Evolutionary conservation across 495 filamentous ascomycete genomes (phyloP).

Genomic region (Tuber magnatum): DNA sequence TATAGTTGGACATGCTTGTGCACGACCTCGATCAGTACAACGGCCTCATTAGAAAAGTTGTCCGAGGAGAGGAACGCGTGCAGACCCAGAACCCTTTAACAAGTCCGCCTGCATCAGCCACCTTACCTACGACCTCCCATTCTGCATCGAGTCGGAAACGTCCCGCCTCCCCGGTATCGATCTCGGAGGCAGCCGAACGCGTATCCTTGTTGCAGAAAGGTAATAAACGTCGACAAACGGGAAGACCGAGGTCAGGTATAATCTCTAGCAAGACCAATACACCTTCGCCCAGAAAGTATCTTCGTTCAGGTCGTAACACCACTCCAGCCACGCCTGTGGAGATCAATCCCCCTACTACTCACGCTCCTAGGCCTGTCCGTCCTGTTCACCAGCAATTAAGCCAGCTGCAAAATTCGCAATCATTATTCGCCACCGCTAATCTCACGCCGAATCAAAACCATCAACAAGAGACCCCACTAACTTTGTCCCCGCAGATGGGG

Average conservation of each 20-base stretch:
- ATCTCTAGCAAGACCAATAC: conserved; percentile 32
- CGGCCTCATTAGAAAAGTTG: conserved; percentile 48
- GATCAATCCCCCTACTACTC: conserved; percentile 31
- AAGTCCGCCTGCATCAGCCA: conserved; percentile 35
- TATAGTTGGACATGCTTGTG: conserved; percentile 49
- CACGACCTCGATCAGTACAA: conserved; percentile 50
- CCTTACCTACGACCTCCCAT: conserved; percentile 17
- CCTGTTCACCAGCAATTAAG: conserved; percentile 40
- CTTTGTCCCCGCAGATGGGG: conserved; percentile 39
- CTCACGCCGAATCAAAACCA: conserved; percentile 34
- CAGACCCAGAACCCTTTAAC: conserved; percentile 32
- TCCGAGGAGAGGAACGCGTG: conserved; percentile 33
- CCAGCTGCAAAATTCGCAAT: conserved; percentile 37
- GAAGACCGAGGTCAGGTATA: conserved; percentile 32
- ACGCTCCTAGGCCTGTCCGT: conserved; percentile 38
- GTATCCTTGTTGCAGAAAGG: conserved; percentile 43
- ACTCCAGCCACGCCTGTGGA: conserved; percentile 38
- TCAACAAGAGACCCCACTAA: conserved; percentile 42
- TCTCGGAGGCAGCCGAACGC: conserved; percentile 52
- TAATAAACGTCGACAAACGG: conserved; percentile 40
- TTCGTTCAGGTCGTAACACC: conserved; percentile 38
- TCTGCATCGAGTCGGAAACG: conserved; percentile 42
- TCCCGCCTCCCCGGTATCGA: conserved; percentile 54
- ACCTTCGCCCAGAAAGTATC: conserved; percentile 39
- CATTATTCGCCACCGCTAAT: conserved; percentile 21